These are phyloP conservation scores for Leccinum subtestaceum DNA, from an alignment of 768 basidiomycete genomes.

Conservation along the genomic window DNA sequence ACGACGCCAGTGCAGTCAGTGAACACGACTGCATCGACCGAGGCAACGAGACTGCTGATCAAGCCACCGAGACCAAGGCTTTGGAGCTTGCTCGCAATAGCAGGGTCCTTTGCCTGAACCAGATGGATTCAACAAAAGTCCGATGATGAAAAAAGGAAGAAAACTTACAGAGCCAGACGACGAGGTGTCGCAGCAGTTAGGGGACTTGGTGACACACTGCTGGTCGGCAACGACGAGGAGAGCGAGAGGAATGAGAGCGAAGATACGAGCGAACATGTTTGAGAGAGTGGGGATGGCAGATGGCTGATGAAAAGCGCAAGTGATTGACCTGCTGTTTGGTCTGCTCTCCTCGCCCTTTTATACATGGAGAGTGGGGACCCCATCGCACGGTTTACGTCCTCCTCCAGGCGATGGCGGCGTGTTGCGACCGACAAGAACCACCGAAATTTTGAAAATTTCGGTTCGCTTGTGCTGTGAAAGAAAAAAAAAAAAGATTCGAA, in stretches of 20 bases:
- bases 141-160: not conserved
- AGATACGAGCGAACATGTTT: conserved; percentile 18
- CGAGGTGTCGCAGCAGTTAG: conserved; percentile 14
- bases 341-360: not conserved
- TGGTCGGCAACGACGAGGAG: conserved; percentile 10
- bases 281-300: not conserved
- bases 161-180: not conserved
- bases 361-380: not conserved
- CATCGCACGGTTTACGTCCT: not conserved
- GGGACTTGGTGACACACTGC: not conserved
- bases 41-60: not conserved
- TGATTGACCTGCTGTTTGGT: not conserved
- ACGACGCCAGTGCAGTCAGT: not conserved
- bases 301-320: not conserved
- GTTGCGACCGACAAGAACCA: no score
- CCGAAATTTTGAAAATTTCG: no score
- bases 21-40: not conserved
- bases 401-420: not conserved
- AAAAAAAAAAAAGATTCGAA: no score
- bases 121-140: not conserved
- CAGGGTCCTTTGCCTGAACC: no score
- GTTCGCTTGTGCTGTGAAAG: no score
- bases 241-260: conserved; percentile 20
- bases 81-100: not conserved
- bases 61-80: not conserved